phyloP scores from a whole-genome alignment of 176 grass and related monocot species.

The Ananas comosus region DNA sequence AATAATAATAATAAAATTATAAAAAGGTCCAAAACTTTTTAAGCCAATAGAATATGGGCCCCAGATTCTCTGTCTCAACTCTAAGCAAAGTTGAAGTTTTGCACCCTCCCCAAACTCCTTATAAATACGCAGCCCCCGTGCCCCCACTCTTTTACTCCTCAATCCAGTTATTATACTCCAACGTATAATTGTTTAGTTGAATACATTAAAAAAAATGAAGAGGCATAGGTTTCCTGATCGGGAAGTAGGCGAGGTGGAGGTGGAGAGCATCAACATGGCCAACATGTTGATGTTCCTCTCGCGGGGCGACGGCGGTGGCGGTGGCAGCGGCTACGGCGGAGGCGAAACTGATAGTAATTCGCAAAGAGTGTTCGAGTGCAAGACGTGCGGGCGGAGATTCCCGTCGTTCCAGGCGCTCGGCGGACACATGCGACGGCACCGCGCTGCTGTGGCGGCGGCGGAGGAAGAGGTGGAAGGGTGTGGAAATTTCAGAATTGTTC shows the following conservation, averaged over 20 bases:
- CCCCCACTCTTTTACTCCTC: neutral
- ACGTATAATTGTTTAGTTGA: neutral
- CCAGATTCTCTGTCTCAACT: too few relatives aligned
- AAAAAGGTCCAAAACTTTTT: too few relatives aligned
- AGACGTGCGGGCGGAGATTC: constrained; percentile 80
- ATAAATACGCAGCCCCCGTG: neutral
- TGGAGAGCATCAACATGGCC: constrained; percentile 48
- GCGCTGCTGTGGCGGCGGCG: constrained; percentile 12
- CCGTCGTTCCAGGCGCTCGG: constrained; percentile 88
- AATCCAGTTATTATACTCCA: neutral
- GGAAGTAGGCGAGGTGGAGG: constrained; percentile 26
- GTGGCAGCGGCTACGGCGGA: neutral
- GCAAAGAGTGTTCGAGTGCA: constrained; percentile 81
- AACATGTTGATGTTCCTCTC: constrained; percentile 61
- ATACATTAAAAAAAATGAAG: constrained; percentile 5
- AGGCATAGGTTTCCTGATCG: constrained; percentile 31
- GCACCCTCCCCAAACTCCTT: neutral
- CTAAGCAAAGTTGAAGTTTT: too few relatives aligned
- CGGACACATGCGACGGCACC: constrained; percentile 91
- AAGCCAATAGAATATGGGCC: too few relatives aligned
- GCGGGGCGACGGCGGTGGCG: constrained; percentile 7
- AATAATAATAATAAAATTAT: too few relatives aligned
- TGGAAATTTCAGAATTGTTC: too few relatives aligned
- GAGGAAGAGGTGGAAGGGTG: too few relatives aligned
- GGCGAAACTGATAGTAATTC: neutral